phyloP scores from a whole-genome alignment of 768 basidiomycete species.

The Psilocybe cyanescens region DNA sequence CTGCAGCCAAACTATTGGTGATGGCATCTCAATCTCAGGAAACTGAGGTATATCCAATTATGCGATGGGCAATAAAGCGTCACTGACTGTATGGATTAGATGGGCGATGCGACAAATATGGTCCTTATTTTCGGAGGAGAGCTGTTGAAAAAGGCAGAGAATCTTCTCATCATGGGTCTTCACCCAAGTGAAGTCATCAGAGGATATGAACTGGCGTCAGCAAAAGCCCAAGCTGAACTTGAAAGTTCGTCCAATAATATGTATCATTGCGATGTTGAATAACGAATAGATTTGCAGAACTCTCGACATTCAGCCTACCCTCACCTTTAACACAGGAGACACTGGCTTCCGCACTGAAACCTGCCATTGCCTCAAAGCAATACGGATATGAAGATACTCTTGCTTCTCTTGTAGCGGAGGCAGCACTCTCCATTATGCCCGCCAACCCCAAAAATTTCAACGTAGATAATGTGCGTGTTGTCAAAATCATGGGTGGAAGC shows the following conservation, averaged over 20 bases:
- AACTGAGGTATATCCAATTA: constrained; percentile 66
- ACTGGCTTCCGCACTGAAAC: constrained; percentile 79
- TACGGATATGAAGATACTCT: constrained; percentile 91
- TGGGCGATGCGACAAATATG: constrained; percentile 97
- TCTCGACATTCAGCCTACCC: constrained; percentile 72
- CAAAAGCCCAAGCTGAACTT: constrained; percentile 84
- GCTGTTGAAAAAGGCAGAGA: constrained; percentile 90
- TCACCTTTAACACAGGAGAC: constrained; percentile 71
- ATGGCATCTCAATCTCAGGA: constrained; percentile 99
- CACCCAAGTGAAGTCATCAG: constrained; percentile 96
- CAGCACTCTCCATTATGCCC: constrained; percentile 92
- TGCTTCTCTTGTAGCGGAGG: constrained; percentile 86
- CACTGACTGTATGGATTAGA: constrained; percentile 46
- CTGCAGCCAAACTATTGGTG: constrained; percentile 97
- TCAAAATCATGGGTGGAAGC: constrained; percentile 97
- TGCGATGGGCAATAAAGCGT: neutral
- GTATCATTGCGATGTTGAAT: neutral
- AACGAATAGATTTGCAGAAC: constrained; percentile 45
- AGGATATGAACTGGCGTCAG: constrained; percentile 91
- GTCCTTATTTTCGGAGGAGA: constrained; percentile 96
- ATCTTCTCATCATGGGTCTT: constrained; percentile 92
- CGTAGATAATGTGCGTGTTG: constrained; percentile 97
- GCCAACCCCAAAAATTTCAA: constrained; percentile 90
- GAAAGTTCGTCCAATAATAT: constrained; percentile 67
- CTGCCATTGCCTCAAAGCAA: constrained; percentile 96